Conservation (phyloP, 2,329 filamentous ascomycete species). For the Didymellaceae sp. region DNA sequence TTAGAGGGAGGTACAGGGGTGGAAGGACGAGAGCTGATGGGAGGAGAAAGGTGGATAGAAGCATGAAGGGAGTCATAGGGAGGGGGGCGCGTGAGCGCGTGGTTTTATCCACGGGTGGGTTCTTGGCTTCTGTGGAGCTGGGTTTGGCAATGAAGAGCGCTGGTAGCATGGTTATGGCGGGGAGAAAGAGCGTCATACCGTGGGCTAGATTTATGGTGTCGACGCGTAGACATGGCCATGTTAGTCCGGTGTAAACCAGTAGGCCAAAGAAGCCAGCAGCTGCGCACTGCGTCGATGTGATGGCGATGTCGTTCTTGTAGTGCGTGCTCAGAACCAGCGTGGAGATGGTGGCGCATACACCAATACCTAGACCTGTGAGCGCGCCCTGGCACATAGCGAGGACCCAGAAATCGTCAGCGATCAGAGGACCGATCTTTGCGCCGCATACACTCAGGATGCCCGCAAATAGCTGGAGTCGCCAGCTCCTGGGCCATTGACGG, state of each 20-base stretch:
- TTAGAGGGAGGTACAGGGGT: slow-evolving; percentile 21
- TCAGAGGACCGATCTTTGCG: not conserved
- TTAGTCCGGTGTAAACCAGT: slow-evolving; percentile 18
- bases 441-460: not conserved
- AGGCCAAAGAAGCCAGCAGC: slow-evolving; percentile 26
- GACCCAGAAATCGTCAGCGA: not conserved
- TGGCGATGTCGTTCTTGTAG: slow-evolving; percentile 33
- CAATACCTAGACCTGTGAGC: slow-evolving; percentile 23
- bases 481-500: not conserved
- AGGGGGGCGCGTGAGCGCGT: not conserved
- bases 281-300: slow-evolving; percentile 44
- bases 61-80: not conserved
- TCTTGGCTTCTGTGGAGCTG: not conserved
- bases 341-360: slow-evolving; percentile 20
- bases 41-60: slow-evolving; percentile 9
- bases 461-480: slow-evolving; percentile 9
- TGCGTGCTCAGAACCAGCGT: slow-evolving; percentile 27
- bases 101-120: not conserved
- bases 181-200: slow-evolving; percentile 6
- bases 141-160: slow-evolving; percentile 15
- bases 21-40: slow-evolving; percentile 12
- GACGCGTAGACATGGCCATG: slow-evolving; percentile 1
- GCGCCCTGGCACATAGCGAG: slow-evolving; percentile 20
- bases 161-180: slow-evolving; percentile 6
- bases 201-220: not conserved